phyloP scores from a whole-genome alignment of 148 eudicot species.

The Diospyros lotus region DNA sequence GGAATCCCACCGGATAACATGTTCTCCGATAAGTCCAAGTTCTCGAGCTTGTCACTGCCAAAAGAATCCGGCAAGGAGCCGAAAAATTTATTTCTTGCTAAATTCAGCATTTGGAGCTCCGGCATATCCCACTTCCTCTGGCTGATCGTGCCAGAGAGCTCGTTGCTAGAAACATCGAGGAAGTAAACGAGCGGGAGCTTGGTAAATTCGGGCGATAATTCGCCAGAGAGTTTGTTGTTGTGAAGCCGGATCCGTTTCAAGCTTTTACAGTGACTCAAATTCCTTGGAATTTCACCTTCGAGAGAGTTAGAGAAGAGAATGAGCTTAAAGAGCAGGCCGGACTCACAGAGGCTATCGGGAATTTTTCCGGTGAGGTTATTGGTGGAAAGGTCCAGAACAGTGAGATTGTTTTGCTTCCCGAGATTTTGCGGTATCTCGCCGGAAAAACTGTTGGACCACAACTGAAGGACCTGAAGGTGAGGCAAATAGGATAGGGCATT shows the following conservation, averaged over 20 bases:
- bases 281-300: conserved; percentile 51
- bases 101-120: conserved; percentile 67
- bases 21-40: conserved; percentile 68
- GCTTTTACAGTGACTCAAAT: conserved; percentile 50
- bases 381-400: conserved; percentile 79
- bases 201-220: conserved; percentile 43
- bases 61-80: conserved; percentile 56
- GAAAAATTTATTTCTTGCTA: conserved; percentile 52
- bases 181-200: conserved; percentile 51
- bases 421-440: conserved; percentile 71
- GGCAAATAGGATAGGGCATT: conserved; percentile 50
- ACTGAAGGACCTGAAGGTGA: conserved; percentile 70
- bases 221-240: conserved; percentile 60
- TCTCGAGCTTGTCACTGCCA: conserved; percentile 52
- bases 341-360: conserved; percentile 54
- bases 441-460: conserved; percentile 67
- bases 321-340: conserved; percentile 57
- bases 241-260: conserved; percentile 61
- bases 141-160: conserved; percentile 41
- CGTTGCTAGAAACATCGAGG: conserved; percentile 65
- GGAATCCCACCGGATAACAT: conserved; percentile 50
- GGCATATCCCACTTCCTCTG: conserved; percentile 60
- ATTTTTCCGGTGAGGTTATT: conserved; percentile 73
- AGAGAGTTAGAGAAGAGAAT: conserved; percentile 79
- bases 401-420: conserved; percentile 67